Conservation (phyloP, 257 asterid genomes). For the Leptodermis oblonga region DNA sequence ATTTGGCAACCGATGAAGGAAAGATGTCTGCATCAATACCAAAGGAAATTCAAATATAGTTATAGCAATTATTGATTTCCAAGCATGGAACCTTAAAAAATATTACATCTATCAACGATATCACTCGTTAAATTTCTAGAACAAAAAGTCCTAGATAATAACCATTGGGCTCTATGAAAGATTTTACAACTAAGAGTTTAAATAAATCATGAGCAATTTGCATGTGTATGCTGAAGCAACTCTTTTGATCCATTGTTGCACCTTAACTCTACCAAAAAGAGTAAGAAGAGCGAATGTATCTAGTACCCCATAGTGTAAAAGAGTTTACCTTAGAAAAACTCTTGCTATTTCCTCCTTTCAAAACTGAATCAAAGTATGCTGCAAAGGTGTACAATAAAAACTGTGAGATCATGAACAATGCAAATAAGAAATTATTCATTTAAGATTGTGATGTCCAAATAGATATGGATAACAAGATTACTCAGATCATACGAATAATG, state of each 20-base stretch:
- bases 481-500: not conserved
- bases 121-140: not conserved
- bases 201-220: not conserved
- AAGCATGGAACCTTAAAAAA: not conserved
- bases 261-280: not conserved
- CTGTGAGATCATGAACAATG: slow-evolving; percentile 15
- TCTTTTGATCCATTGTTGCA: not conserved
- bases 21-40: slow-evolving; percentile 65
- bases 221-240: not conserved
- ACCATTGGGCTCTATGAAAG: not conserved
- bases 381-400: slow-evolving; percentile 30
- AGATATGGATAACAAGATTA: not conserved
- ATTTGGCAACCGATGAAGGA: slow-evolving; percentile 64
- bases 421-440: not conserved
- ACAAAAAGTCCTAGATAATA: not conserved
- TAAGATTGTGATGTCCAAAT: not conserved
- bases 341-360: slow-evolving; percentile 48
- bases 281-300: not conserved
- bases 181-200: not conserved
- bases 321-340: slow-evolving; percentile 60
- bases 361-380: slow-evolving; percentile 72
- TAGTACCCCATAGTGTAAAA: not conserved
- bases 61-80: not conserved
- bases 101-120: not conserved
- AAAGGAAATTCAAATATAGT: not conserved